Percentiles rank a stretch among this genome's conserved stretches.
phyloP scores from a whole-genome alignment of 805 yeast genomes.

The Candida xiaguanensis region DNA sequence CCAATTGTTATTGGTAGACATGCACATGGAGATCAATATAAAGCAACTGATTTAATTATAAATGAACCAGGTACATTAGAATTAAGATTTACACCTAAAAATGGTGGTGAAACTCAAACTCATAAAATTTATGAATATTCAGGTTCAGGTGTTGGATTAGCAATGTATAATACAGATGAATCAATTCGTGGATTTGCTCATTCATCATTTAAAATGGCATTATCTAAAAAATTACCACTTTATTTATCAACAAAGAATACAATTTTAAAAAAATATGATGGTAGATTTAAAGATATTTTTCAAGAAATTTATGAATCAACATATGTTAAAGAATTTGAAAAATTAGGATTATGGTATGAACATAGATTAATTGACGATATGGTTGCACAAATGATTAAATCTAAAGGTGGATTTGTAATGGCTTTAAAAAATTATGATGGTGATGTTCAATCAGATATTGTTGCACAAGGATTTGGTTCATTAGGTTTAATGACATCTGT shows the following conservation, averaged over 20 bases:
- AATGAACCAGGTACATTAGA: slow-evolving; percentile 66
- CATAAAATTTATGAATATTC: slow-evolving; percentile 59
- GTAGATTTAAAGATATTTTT: slow-evolving; percentile 78
- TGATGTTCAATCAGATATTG: slow-evolving; percentile 81
- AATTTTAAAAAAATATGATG: slow-evolving; percentile 77
- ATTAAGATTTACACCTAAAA: slow-evolving; percentile 61
- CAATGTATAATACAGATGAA: slow-evolving; percentile 82
- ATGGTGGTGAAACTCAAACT: slow-evolving; percentile 47
- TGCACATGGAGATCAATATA: slow-evolving; percentile 82
- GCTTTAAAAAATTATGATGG: slow-evolving; percentile 85
- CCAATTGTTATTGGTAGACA: slow-evolving; percentile 86
- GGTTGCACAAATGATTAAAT: slow-evolving; percentile 87
- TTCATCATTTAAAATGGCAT: slow-evolving; percentile 72
- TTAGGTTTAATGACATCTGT: slow-evolving; percentile 83
- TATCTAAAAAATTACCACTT: slow-evolving; percentile 58
- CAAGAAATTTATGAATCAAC: slow-evolving; percentile 58
- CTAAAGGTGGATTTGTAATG: slow-evolving; percentile 77
- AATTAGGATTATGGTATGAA: slow-evolving; percentile 64
- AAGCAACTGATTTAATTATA: slow-evolving; percentile 70
- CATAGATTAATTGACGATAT: slow-evolving; percentile 83
- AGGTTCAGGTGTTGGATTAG: slow-evolving; percentile 69
- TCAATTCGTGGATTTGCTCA: slow-evolving; percentile 77
- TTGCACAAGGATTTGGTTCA: slow-evolving; percentile 85
- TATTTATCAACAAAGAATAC: slow-evolving; percentile 77
- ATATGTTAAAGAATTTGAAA: slow-evolving; percentile 57